Percentiles rank a stretch among this genome's conserved stretches.
Evolutionary conservation across 306 rosid species (phyloP).

Genomic region (Vigna radiata): DNA sequence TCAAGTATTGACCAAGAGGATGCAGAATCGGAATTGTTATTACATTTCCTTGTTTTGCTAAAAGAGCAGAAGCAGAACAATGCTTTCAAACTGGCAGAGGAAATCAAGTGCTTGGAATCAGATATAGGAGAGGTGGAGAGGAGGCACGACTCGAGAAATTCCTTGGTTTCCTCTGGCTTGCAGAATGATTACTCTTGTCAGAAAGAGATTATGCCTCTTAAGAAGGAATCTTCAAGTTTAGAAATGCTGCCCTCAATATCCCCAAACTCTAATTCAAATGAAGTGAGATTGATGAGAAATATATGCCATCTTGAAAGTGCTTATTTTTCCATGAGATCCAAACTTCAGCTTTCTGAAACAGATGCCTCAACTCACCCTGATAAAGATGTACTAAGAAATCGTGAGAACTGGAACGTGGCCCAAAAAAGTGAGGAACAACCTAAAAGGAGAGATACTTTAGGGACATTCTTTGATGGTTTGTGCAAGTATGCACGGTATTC

Average conservation of each 20-base stretch:
- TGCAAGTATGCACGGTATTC: conserved; percentile 90
- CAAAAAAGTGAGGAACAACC: conserved; percentile 55
- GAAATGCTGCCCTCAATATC: conserved; percentile 50
- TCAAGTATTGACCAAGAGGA: conserved; percentile 74
- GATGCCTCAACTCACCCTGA: conserved; percentile 58
- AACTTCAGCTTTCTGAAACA: conserved; percentile 65
- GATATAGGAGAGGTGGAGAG: conserved; percentile 80
- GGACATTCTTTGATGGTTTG: conserved; percentile 85
- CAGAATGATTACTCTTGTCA: conserved; percentile 50
- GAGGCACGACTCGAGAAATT: conserved; percentile 61
- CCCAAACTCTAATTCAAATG: conserved; percentile 52
- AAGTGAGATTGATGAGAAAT: conserved; percentile 59
- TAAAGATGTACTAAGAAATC: conserved; percentile 59
- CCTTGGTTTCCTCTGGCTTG: conserved; percentile 50
- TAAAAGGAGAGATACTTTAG: conserved; percentile 61
- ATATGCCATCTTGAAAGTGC: conserved; percentile 78
- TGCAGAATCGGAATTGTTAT: conserved; percentile 70
- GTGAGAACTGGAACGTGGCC: conserved; percentile 59
- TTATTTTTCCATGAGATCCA: conserved; percentile 86
- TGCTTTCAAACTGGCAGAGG: conserved; percentile 75
- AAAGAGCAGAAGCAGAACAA: conserved; percentile 70
- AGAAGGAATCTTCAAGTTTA: conserved; percentile 52
- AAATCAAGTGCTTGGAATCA: conserved; percentile 70
- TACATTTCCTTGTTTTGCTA: conserved; percentile 68
- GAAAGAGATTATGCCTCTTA: conserved; percentile 46